These are phyloP conservation scores for Sideroxylon spinosum DNA, from an alignment of 179 eudicot genomes.

Conservation along the genomic window DNA sequence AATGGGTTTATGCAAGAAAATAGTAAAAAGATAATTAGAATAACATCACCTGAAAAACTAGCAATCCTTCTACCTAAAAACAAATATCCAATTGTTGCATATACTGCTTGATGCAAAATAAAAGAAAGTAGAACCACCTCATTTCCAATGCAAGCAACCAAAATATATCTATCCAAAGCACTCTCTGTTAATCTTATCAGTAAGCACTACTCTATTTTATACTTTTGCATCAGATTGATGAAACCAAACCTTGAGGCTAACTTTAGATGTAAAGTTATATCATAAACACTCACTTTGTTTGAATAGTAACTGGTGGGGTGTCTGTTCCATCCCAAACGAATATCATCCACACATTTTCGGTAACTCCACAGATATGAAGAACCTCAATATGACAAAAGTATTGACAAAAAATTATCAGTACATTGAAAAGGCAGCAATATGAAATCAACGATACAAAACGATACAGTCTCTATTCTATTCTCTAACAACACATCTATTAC, in stretches of 20 bases:
- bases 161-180: neutral
- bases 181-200: neutral
- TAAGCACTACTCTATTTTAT: neutral
- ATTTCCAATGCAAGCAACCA: neutral
- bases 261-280: neutral
- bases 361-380: conserved; percentile 53
- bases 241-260: neutral
- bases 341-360: conserved; percentile 53
- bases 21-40: neutral
- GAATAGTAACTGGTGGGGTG: conserved; percentile 50
- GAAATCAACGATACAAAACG: neutral
- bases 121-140: neutral
- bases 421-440: neutral
- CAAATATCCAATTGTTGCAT: neutral
- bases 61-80: neutral
- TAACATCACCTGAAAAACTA: neutral
- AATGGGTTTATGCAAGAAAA: too few species aligned
- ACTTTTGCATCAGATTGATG: too few species aligned
- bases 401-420: conserved; percentile 9
- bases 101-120: neutral
- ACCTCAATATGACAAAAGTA: conserved; percentile 35
- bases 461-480: too few species aligned
- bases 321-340: conserved; percentile 97
- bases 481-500: neutral
- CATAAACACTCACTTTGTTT: conserved; percentile 48